Evolutionary conservation across 257 asterid species (phyloP).

Genomic region (Avicennia marina): DNA sequence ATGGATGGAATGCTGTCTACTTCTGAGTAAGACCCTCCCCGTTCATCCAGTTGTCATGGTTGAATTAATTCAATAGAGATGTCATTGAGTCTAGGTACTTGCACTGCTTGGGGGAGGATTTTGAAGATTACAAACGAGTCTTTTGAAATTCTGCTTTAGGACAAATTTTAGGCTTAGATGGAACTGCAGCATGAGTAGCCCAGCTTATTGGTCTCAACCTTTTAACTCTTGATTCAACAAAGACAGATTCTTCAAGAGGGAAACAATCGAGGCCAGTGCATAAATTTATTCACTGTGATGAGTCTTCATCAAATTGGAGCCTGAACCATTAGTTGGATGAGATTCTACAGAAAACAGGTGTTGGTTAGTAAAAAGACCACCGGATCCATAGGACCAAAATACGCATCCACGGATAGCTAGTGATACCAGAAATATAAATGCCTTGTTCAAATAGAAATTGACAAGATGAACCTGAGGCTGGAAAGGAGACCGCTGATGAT

Average conservation of each 20-base stretch:
- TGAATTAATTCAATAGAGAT: too few species aligned
- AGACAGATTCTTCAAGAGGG: background rate
- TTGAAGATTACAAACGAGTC: too few species aligned
- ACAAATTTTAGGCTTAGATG: background rate
- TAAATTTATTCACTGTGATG: background rate
- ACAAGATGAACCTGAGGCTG: background rate
- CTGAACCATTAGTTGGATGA: background rate
- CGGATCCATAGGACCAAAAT: background rate
- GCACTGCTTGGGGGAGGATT: too few species aligned
- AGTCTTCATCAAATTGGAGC: background rate
- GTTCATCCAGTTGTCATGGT: too few species aligned
- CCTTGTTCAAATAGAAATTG: background rate
- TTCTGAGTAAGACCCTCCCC: background rate
- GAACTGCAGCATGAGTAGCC: too few species aligned
- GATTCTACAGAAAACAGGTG: background rate
- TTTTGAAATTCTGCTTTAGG: background rate
- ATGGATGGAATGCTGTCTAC: background rate
- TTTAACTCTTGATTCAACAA: constrained; percentile 15
- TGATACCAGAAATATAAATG: background rate
- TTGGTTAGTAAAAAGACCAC: background rate
- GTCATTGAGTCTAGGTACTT: too few species aligned
- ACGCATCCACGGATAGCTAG: background rate
- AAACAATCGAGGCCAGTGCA: background rate
- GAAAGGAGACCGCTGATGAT: background rate
- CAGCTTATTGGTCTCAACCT: background rate